Evolutionary conservation across 1,284 basidiomycete genomes (phyloP), one percentile per base, ranked within the genome.

Genomic region (Cystobasidiaceae sp.): DNA sequence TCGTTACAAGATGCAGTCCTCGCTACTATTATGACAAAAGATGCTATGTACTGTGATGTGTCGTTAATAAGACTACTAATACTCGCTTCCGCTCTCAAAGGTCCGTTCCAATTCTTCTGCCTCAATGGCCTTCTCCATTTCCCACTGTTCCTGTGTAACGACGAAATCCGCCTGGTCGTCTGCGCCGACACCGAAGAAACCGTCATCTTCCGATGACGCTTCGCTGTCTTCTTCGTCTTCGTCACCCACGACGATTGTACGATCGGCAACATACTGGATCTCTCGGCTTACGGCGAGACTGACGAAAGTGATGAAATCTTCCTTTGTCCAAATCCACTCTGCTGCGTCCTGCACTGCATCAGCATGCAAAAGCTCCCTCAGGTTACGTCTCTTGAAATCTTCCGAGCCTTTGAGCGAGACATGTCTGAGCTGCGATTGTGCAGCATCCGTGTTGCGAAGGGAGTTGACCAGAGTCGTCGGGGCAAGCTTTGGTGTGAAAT

Each of bases 21-120:
- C n/a, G 11, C 37, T 39, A 11, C 37, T n/a, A 39, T 39, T 11
- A 11, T 5, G 30, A 50, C 48, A 30, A 23, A 11, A 23, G 27
- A 8, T 30, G 17, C 27, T 50, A 50, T 30, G 48, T 8, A 32
- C 27, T 32, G 28, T n/a, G 19, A 19, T 50, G 19, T n/a, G 17
- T 32, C 28, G 13, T 28, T 27, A 5, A 25, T 25, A 32, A 50
- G 30, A 30, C 30, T 30, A 19, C 27, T 32, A 62, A 19, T 62
- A 62, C 34, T 62, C 60, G 27, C 48, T 52, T 32, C 60, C 60
- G 41, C 60, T 62, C 28, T 62, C 54, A 55, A 60, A 66, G 30
- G 2, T 82, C 83, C 1, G 82, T 82, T 2, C 84, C 82, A 57
- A 76, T 77, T 11, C 72, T 73, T 67, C 75, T 74, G 66, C 75